Base-by-base conservation (phyloP, 345 rosid species). In the Brassica juncea region DNA sequence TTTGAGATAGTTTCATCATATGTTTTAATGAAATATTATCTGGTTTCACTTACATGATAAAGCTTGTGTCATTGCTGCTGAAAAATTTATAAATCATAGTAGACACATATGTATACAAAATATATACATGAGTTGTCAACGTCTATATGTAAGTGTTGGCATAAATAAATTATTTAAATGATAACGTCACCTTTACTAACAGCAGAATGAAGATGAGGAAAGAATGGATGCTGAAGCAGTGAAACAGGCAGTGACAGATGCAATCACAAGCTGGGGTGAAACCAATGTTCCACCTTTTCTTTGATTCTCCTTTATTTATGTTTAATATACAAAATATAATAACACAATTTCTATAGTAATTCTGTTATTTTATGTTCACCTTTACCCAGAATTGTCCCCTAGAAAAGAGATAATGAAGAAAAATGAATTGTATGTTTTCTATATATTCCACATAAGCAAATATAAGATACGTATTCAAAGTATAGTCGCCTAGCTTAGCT, bases 201-300 rank as follows among this genome's bases (percentile, higher is more conserved):
- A 59, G 84, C 87, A 93, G 98, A 85, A 85, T 74, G 92, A 85
- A 78, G 90, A 88, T 68, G 83, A 88, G 75, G 85, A 83, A 31
- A 75, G 47, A 35, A 80, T 89, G 70, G 91, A 88, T 73, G 91
- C 87, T 81, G 86, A 89, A 74, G 88, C 84, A 76, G 92, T 94
- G 84, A 84, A 90, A 82, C 89, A 86, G 76, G 91, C 91, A 69
- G 91, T 91, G 66, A 74, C 86, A 66, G 88, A 85, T 62, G 92
- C 94, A 35, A 86, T 91, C 58, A 79, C 82, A 80, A 90, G 78
- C 68, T 91, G 94, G 97, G 84, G 82, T 70, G 80, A 72, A 70
- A 70, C 28, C 71, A 70, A 70, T 78, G 77, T 37, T 52, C 63
- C 82, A 42, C 52, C 15, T 55, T 70, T 62, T 61, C 5, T 35